Conservation (phyloP, 768 basidiomycete species). For the Leucosporidium scottii region DNA sequence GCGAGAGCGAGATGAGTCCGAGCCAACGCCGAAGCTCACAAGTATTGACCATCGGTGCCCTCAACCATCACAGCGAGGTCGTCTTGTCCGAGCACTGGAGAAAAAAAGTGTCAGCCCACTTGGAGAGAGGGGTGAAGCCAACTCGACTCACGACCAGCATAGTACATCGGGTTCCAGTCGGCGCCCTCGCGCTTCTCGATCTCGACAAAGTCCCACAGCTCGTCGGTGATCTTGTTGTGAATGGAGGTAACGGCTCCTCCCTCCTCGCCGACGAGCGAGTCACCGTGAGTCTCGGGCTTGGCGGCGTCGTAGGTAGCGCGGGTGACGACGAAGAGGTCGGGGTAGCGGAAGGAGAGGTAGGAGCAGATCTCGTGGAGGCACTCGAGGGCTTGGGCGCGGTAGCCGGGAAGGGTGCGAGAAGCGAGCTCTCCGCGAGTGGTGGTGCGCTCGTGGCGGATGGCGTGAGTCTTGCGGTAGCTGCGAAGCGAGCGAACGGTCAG, state of each 20-base stretch:
- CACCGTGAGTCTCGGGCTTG: constrained; percentile 12
- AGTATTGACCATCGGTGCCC: constrained; percentile 54
- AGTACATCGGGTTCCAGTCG: constrained; percentile 45
- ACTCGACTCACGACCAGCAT: constrained; percentile 44
- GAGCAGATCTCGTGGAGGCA: constrained; percentile 53
- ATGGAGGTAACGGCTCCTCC: constrained; percentile 1
- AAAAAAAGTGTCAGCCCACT: constrained; percentile 43
- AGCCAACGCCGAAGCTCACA: background rate
- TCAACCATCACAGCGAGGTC: constrained; percentile 41
- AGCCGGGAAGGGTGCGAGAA: constrained; percentile 50
- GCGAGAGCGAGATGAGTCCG: background rate
- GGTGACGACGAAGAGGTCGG: constrained; percentile 51
- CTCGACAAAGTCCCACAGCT: constrained; percentile 47
- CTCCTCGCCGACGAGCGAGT: background rate
- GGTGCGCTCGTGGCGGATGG: constrained; percentile 51
- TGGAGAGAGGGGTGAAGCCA: no score
- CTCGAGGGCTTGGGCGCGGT: constrained; percentile 43
- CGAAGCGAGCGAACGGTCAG: background rate
- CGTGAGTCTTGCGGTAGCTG: constrained; percentile 40
- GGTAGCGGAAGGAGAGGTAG: constrained; percentile 59
- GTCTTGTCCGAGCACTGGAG: constrained; percentile 31
- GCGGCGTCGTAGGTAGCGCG: constrained; percentile 41
- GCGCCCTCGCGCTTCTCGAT: constrained; percentile 52
- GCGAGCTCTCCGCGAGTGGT: constrained; percentile 49
- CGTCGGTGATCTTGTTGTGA: constrained; percentile 27